A percentile compares a stretch with the other conserved stretches of the same genome.
Conservation (phyloP, 257 asterid genomes). For the Penstemon davidsonii region DNA sequence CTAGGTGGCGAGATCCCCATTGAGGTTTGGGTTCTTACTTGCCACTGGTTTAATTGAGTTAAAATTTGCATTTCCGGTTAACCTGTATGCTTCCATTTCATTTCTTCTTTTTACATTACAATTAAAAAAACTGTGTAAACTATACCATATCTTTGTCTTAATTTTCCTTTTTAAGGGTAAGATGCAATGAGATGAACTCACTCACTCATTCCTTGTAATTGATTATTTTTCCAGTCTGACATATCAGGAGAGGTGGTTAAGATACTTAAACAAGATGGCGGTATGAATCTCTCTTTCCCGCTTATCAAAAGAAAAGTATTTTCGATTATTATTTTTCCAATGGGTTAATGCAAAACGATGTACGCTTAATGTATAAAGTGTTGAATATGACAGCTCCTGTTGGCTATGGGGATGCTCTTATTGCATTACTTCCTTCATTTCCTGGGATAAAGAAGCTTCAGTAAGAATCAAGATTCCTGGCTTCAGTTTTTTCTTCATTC, state of each 20-base stretch:
- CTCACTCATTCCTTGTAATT: neutral
- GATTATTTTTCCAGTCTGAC: conserved; percentile 47
- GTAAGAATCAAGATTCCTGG: conserved; percentile 21
- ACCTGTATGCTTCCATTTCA: neutral
- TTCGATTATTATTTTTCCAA: too few relatives aligned
- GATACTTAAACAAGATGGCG: conserved; percentile 76
- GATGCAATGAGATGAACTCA: conserved; percentile 2
- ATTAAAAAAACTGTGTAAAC: neutral
- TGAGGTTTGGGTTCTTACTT: conserved; percentile 52
- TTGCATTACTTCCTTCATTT: conserved; percentile 81
- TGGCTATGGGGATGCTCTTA: conserved; percentile 82
- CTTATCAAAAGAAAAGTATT: neutral
- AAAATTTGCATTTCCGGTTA: neutral
- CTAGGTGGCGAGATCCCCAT: conserved; percentile 77
- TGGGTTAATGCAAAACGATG: too few relatives aligned
- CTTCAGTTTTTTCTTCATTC: neutral
- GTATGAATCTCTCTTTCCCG: conserved; percentile 38
- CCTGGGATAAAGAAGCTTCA: conserved; percentile 84
- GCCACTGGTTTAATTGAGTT: neutral
- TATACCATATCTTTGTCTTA: too few relatives aligned
- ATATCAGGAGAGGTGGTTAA: conserved; percentile 77
- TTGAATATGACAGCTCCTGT: conserved; percentile 56
- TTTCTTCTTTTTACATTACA: neutral
- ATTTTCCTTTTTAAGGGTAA: neutral
- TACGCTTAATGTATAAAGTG: neutral